Conservation (phyloP, 2,329 filamentous ascomycete species). For the Zymoseptoria tritici region DNA sequence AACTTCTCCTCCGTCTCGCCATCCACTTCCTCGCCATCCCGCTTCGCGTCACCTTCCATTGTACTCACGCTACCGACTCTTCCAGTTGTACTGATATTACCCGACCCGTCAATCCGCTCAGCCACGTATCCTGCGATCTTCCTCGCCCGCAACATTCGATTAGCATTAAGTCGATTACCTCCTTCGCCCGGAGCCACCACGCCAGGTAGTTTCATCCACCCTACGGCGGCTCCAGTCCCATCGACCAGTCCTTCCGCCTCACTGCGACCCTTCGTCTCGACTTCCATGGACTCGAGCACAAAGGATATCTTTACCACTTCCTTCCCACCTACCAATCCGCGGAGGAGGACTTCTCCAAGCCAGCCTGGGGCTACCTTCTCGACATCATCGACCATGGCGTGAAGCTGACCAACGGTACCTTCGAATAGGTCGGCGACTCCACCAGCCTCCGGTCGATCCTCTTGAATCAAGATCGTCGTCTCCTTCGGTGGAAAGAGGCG, state of each 20-base stretch:
- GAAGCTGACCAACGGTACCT: slow-evolving; percentile 73
- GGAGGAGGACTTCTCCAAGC: slow-evolving; percentile 79
- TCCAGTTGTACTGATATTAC: background rate
- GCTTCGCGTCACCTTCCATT: slow-evolving; percentile 32
- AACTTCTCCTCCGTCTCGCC: slow-evolving; percentile 46
- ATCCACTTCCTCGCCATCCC: slow-evolving; percentile 9
- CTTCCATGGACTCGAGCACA: slow-evolving; percentile 56
- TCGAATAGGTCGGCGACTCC: slow-evolving; percentile 79
- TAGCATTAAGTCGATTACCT: slow-evolving; percentile 89
- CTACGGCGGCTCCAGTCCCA: background rate
- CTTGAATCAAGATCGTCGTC: slow-evolving; percentile 58
- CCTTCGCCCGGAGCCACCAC: slow-evolving; percentile 60
- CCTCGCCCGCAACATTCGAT: slow-evolving; percentile 89
- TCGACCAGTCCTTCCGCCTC: background rate
- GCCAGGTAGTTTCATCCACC: slow-evolving; percentile 49
- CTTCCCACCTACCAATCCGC: slow-evolving; percentile 73
- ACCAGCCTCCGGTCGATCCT: slow-evolving; percentile 55
- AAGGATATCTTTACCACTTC: slow-evolving; percentile 97
- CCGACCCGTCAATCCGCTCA: slow-evolving; percentile 69
- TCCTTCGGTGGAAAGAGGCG: slow-evolving; percentile 63
- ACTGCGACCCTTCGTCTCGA: background rate
- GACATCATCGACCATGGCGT: slow-evolving; percentile 69
- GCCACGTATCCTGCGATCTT: slow-evolving; percentile 91
- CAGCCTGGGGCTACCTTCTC: slow-evolving; percentile 85
- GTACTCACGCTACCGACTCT: background rate